Evolutionary conservation across 768 basidiomycete species (phyloP), one percentile per base, ranked within the genome.

Genomic region (Tricholoma matsutake): DNA sequence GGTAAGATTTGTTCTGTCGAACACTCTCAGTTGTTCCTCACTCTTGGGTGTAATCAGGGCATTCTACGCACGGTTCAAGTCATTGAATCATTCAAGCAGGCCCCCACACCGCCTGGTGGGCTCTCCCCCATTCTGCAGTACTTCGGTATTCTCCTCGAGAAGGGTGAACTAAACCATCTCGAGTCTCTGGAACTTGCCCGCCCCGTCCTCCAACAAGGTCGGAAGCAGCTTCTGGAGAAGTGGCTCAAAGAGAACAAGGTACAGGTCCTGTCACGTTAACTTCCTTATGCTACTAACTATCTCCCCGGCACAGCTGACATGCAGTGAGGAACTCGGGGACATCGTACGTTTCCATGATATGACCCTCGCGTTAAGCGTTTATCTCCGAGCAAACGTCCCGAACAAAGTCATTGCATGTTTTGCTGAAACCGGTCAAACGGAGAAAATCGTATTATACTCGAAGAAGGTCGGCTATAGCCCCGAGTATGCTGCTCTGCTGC

Each of bases 201-300:
- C 52, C 97, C 97, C 16, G 97, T 99, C 7, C 78, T 99, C 49
- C 89, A 92, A 65, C 97, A 99, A 77, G 94, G 94, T 35, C 87
- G 94, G 73, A 98, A 99, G 76, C 94, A 98, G 69, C 79, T 98
- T 49, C 80, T 99, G 14, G 97, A 99, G 80, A 98, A 98, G 70
- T 99, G 97, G 97, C 78, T 99, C 63, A 99, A 99, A 77, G 97
- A 99, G 82, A 98, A 97, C 79, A 99, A 98, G 87, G 95, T 89
- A 51, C 49, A 73, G 64, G 13, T 32, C 16, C 52, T 29, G 25
- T 31, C 54, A 65, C 18, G 14, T 32, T 51, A 22, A 7, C 34
- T 58, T 54, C n/a, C 28, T 8, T 11, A 28, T 16, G 6, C 9
- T 29, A 28, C 41, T 39, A 25, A 54, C 51, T 43, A 57, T 60